Percentiles rank a stretch among this genome's conserved stretches.
Conservation (phyloP, 495 filamentous ascomycete genomes). For the Apiosordaria backusii region DNA sequence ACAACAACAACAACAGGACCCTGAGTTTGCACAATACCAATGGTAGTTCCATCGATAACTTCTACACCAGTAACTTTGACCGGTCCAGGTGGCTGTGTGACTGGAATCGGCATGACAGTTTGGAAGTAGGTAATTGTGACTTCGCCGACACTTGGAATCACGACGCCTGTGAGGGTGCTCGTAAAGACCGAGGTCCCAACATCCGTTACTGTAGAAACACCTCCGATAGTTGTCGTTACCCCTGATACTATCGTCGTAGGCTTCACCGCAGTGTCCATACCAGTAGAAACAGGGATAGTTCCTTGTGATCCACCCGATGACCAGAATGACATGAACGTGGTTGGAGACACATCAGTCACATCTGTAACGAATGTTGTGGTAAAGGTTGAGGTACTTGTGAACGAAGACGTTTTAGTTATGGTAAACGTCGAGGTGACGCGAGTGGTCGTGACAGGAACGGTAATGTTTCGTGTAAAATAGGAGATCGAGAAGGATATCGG, state of each 20-base stretch:
- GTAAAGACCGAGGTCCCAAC: conserved; percentile 1
- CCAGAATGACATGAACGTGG: conserved; percentile 9
- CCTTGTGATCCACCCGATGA: conserved; percentile 7
- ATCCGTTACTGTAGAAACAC: conserved; percentile 5
- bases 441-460: conserved; percentile 11
- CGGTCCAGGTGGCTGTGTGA: conserved; percentile 5
- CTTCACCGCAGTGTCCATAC: background rate
- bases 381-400: conserved; percentile 2
- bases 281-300: conserved; percentile 7
- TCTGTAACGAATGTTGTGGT: conserved; percentile 12
- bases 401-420: conserved; percentile 1
- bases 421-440: conserved; percentile 13
- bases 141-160: conserved; percentile 24
- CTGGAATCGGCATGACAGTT: conserved; percentile 18
- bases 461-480: conserved; percentile 17
- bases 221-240: background rate
- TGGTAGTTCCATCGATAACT: conserved; percentile 14
- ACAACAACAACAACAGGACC: conserved; percentile 21
- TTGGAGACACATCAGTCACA: background rate
- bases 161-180: conserved; percentile 20
- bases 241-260: conserved; percentile 7
- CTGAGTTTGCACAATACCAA: conserved; percentile 18
- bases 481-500: conserved; percentile 14
- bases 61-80: conserved; percentile 15
- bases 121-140: conserved; percentile 29